phyloP scores from a whole-genome alignment of 208 protist genomes.

The Hexamita inflata region DNA sequence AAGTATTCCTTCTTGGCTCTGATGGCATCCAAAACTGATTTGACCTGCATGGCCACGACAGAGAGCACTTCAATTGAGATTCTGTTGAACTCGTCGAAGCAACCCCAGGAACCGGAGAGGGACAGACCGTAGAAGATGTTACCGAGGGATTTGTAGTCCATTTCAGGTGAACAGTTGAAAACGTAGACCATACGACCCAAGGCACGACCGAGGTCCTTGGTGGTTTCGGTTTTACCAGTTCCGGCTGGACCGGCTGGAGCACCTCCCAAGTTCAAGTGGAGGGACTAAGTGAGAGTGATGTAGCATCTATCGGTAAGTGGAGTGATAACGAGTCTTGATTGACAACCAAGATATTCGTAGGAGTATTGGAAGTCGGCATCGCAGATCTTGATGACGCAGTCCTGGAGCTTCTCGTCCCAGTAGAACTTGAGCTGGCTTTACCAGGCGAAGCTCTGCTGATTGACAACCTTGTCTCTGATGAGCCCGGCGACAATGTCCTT shows the following conservation, averaged over 20 bases:
- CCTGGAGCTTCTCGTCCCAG: conserved; percentile 68
- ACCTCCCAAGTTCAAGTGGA: conserved; percentile 82
- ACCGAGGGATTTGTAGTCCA: conserved; percentile 85
- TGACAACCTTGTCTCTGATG: conserved; percentile 57
- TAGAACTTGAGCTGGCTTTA: conserved; percentile 78
- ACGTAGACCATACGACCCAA: conserved; percentile 89
- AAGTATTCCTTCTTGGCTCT: conserved; percentile 76
- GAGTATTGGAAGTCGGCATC: conserved; percentile 81
- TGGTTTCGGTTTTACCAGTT: conserved; percentile 89
- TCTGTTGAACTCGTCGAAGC: conserved; percentile 88
- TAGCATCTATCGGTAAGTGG: conserved; percentile 93
- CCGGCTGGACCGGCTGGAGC: conserved; percentile 76
- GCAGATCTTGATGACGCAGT: conserved; percentile 78
- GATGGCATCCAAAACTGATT: conserved; percentile 84
- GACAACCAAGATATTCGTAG: conserved; percentile 93
- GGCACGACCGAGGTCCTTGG: conserved; percentile 87
- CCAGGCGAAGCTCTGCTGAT: conserved; percentile 77
- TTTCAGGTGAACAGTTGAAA: conserved; percentile 76
- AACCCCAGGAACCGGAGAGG: conserved; percentile 81
- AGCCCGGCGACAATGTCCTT: conserved; percentile 54
- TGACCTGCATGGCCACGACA: conserved; percentile 87
- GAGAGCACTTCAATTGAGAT: conserved; percentile 73
- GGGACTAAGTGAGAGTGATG: conserved; percentile 87
- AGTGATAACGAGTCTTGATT: conserved; percentile 88
- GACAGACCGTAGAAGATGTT: conserved; percentile 83